A percentile compares a stretch with the other conserved stretches of the same genome.
Conservation (phyloP, 352 stramenopile species). For the Aphanomyces astaci region DNA sequence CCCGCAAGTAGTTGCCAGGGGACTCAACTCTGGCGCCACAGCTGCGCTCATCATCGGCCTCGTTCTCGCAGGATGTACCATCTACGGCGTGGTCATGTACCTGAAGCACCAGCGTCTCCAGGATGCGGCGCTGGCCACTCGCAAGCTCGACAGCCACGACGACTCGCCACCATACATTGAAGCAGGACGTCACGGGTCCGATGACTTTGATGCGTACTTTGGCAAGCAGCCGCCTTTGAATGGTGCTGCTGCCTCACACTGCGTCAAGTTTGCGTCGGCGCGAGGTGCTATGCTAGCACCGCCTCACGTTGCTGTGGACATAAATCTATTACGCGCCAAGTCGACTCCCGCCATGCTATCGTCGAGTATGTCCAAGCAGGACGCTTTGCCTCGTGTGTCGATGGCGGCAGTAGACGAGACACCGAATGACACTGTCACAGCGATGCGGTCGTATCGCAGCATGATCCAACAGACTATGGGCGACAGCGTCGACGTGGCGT, state of each 20-base stretch:
- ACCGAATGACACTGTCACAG: neutral
- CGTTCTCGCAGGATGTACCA: no score
- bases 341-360: neutral
- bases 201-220: conserved; percentile 16
- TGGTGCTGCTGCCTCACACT: no score
- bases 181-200: neutral
- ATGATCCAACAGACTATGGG: conserved; percentile 11
- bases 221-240: neutral
- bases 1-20: no score
- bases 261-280: no score
- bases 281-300: no score
- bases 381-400: neutral
- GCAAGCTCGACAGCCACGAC: neutral
- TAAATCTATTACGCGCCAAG: conserved; percentile 2
- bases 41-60: no score
- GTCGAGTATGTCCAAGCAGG: neutral
- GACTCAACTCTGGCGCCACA: no score
- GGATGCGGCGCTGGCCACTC: neutral
- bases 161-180: neutral
- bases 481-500: neutral
- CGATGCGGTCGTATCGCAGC: conserved; percentile 5
- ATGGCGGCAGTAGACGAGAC: neutral
- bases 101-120: no score
- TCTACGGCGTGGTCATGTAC: no score
- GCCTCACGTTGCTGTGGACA: conserved; percentile 11